phyloP scores from a whole-genome alignment of 2,329 filamentous ascomycete species.

The Didymella keratinophila region DNA sequence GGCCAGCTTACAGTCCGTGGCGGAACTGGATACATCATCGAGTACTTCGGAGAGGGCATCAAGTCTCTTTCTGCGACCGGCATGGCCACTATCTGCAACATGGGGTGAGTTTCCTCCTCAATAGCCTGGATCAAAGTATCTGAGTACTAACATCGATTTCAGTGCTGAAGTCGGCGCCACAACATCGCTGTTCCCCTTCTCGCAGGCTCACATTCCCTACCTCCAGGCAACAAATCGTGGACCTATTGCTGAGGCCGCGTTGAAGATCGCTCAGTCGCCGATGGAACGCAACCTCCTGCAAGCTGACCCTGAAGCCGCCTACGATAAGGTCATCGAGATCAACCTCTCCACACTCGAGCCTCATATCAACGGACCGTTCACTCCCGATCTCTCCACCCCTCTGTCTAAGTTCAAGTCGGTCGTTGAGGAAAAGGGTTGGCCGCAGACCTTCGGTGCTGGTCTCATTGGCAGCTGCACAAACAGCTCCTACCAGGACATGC shows the following conservation, averaged over 20 bases:
- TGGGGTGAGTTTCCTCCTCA: conserved; percentile 54
- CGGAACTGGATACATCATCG: conserved; percentile 92
- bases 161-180: conserved; percentile 90
- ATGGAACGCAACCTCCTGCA: conserved; percentile 71
- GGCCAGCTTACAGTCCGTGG: conserved; percentile 91
- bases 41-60: conserved; percentile 91
- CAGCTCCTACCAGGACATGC: conserved; percentile 99
- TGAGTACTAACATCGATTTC: conserved; percentile 1
- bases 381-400: conserved; percentile 91
- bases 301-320: conserved; percentile 82
- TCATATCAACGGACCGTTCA: conserved; percentile 96
- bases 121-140: neutral
- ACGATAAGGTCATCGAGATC: conserved; percentile 90
- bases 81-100: conserved; percentile 91
- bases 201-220: conserved; percentile 82
- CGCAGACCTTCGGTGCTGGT: conserved; percentile 86
- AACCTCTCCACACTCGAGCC: conserved; percentile 90
- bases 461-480: conserved; percentile 99
- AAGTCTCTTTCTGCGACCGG: conserved; percentile 89
- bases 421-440: conserved; percentile 87
- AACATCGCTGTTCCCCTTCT: conserved; percentile 94
- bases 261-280: conserved; percentile 65
- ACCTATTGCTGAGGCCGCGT: conserved; percentile 72
- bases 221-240: conserved; percentile 82
- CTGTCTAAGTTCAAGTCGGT: conserved; percentile 88